phyloP scores from a whole-genome alignment of 805 yeast species.

The Ogataea pini region DNA sequence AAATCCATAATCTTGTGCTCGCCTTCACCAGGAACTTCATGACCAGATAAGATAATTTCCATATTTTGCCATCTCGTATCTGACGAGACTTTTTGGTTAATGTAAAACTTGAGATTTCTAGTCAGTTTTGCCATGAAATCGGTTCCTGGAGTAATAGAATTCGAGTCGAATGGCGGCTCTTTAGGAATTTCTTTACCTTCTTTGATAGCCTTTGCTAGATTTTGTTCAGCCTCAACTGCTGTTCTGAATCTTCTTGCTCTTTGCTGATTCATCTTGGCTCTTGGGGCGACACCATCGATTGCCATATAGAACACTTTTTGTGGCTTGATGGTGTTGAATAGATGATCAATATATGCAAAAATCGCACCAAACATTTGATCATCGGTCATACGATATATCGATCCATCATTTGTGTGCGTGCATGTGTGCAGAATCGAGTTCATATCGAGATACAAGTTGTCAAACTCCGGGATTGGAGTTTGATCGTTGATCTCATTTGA shows the following conservation, averaged over 20 bases:
- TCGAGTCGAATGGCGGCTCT: conserved; percentile 86
- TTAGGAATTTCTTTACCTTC: conserved; percentile 76
- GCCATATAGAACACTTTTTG: conserved; percentile 90
- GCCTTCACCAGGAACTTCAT: conserved; percentile 98
- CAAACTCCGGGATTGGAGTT: conserved; percentile 86
- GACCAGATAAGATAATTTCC: conserved; percentile 81
- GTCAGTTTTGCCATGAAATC: conserved; percentile 93
- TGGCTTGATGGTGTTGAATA: conserved; percentile 86
- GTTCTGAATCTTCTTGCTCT: conserved; percentile 93
- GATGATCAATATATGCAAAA: conserved; percentile 90
- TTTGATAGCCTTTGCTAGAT: conserved; percentile 67
- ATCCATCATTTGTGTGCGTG: conserved; percentile 77
- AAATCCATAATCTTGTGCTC: conserved; percentile 96
- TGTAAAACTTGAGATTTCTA: conserved; percentile 76
- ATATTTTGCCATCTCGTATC: conserved; percentile 85
- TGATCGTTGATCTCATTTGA: conserved; percentile 76
- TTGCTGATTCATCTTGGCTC: conserved; percentile 98
- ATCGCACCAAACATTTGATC: conserved; percentile 93
- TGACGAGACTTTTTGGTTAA: conserved; percentile 81
- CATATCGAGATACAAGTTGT: conserved; percentile 94
- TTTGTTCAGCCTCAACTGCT: conserved; percentile 88
- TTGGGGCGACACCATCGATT: conserved; percentile 97
- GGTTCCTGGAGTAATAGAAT: conserved; percentile 95
- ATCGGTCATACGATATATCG: conserved; percentile 69
- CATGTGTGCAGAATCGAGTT: conserved; percentile 93